phyloP scores from a whole-genome alignment of 257 asterid genomes.

The Ehretia macrophylla region DNA sequence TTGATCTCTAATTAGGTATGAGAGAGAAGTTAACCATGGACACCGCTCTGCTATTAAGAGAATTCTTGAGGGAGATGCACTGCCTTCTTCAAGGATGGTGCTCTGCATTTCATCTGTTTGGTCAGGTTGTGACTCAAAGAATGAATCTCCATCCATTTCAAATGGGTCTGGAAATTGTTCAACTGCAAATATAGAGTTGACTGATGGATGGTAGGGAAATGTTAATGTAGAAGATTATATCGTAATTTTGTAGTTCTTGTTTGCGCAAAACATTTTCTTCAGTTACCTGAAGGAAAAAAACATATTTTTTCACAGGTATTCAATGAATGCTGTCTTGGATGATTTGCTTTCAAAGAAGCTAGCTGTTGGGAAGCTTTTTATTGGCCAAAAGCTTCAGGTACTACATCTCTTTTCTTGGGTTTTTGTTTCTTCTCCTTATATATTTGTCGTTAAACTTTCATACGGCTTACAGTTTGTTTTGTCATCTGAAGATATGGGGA shows the following conservation, averaged over 20 bases:
- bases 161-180: conserved; percentile 27
- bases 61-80: conserved; percentile 81
- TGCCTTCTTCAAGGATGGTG: conserved; percentile 81
- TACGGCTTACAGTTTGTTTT: conserved; percentile 56
- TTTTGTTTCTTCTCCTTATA: conserved; percentile 13
- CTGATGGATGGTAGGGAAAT: conserved; percentile 93
- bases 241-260: conserved; percentile 5
- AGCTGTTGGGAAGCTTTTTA: conserved; percentile 71
- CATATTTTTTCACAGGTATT: conserved; percentile 54
- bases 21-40: conserved; percentile 91
- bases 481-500: conserved; percentile 87
- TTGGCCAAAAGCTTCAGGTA: conserved; percentile 97
- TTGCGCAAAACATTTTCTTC: conserved; percentile 7
- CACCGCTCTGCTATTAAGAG: conserved; percentile 85
- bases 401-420: conserved; percentile 17
- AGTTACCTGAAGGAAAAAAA: too few relatives aligned
- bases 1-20: conserved; percentile 51
- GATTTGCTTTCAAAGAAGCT: conserved; percentile 61
- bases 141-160: conserved; percentile 34
- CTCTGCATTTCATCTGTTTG: conserved; percentile 73
- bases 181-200: conserved; percentile 61
- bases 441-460: conserved; percentile 27
- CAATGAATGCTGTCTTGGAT: conserved; percentile 72
- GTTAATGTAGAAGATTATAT: conserved; percentile 8
- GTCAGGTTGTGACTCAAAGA: conserved; percentile 29